phyloP scores from a whole-genome alignment of 306 rosid genomes.

The Comarum palustre region DNA sequence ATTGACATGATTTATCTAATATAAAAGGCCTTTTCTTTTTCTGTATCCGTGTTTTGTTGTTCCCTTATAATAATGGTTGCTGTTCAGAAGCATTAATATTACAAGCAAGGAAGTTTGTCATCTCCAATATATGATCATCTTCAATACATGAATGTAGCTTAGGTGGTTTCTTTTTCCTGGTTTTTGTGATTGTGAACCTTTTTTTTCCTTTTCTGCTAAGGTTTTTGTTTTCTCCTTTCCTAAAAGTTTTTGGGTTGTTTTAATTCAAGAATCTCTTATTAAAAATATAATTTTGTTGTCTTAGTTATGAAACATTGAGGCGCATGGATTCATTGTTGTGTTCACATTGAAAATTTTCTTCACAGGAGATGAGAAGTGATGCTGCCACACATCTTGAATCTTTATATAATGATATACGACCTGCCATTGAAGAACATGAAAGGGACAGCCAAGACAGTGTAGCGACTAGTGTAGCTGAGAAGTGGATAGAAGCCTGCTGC shows the following conservation, averaged over 20 bases:
- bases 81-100: background rate
- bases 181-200: background rate
- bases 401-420: conserved; percentile 81
- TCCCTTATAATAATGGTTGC: background rate
- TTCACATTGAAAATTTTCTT: conserved; percentile 4
- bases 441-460: conserved; percentile 91
- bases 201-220: background rate
- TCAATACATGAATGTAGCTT: background rate
- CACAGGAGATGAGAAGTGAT: conserved; percentile 63
- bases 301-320: background rate
- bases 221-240: background rate
- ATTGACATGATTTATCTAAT: background rate
- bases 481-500: conserved; percentile 91
- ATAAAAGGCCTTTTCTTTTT: background rate
- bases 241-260: background rate
- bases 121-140: background rate
- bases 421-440: conserved; percentile 96
- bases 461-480: conserved; percentile 85
- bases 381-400: conserved; percentile 59
- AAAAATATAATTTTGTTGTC: background rate
- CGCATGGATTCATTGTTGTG: background rate
- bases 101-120: background rate
- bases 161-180: background rate
- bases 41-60: background rate
- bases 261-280: too few species aligned